phyloP scores from a whole-genome alignment of 768 basidiomycete species.

The Tricholoma terreum region DNA sequence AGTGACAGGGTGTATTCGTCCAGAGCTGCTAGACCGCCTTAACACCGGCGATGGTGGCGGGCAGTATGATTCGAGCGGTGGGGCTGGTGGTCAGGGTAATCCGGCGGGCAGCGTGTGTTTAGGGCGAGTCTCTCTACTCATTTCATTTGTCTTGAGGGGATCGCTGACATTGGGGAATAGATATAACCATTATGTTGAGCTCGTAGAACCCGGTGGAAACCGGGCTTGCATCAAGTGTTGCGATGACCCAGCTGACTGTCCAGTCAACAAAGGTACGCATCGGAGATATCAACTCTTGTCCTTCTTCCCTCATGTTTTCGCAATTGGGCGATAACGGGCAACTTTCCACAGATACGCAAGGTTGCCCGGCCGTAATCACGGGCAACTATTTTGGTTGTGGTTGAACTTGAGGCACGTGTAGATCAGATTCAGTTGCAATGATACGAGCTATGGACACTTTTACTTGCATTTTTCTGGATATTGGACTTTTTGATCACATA shows the following conservation, averaged over 20 bases:
- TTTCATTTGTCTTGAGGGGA: background rate
- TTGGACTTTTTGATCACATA: no score
- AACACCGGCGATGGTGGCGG: constrained; percentile 47
- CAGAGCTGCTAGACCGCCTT: constrained; percentile 36
- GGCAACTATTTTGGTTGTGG: background rate
- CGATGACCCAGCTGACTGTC: constrained; percentile 49
- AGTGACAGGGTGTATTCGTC: constrained; percentile 55
- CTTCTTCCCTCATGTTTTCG: no score
- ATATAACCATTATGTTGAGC: constrained; percentile 56
- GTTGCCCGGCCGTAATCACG: background rate
- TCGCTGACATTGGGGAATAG: constrained; percentile 16
- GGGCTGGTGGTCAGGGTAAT: constrained; percentile 44
- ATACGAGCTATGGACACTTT: no score
- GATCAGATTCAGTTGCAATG: no score
- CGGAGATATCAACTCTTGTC: background rate
- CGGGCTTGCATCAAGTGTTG: constrained; percentile 57
- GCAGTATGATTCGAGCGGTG: constrained; percentile 57
- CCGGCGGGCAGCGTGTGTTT: constrained; percentile 48
- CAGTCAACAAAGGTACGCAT: constrained; percentile 38
- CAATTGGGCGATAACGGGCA: no score
- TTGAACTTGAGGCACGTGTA: background rate
- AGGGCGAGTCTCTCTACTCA: constrained; percentile 30
- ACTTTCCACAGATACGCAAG: background rate
- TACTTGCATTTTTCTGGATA: no score
- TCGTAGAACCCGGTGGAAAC: constrained; percentile 46